Base-by-base conservation (phyloP, 2,329 filamentous ascomycete genomes). In the Trichothecium roseum region DNA sequence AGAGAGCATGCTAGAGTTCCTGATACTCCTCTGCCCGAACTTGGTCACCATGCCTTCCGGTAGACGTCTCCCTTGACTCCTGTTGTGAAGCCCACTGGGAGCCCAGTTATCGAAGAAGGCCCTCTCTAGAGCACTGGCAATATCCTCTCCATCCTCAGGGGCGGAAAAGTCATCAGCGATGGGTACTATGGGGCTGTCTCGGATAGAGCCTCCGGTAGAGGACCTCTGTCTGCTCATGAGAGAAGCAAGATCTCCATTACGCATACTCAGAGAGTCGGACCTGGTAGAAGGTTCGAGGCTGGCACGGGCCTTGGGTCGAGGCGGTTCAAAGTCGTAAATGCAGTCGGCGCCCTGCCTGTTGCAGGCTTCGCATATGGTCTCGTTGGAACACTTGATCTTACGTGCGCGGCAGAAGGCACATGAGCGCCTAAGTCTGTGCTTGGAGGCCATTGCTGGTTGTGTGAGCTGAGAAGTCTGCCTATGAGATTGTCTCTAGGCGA, bases 341-440 rank as follows among this genome's bases (percentile, higher is more conserved):
- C 55, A 58, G 42, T 59, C 54, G 32, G 50, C 53, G 8, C 52
- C 54, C 36, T 58, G 55, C 28, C 52, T 49, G 28, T 54, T 52
- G 31, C 55, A 58, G 18, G 55, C 55, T 37, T 58, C 52, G 45
- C 55, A 59, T 27, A 58, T 59, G 18, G 51, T 51, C 31, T 56
- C 55, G 42, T 58, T 58, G 36, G 53, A 57, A 40, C 55, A 59
- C 36, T 57, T 59, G 45, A 59, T 58, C 44, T 59, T 59, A 13
- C 55, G 47, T 18, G 55, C 54, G n/a, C 55, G 51, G 42, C 55
- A 59, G 35, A 58, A 59, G 36, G 52, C 49, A 42, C 55, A 59
- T 2, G 54, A 58, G 18, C 53, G 47, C 32, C 55, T 51, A 15
- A 57, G 37, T 2, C 54, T 52, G 27, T 57, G 52, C 37, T 55